A percentile compares a stretch with the other conserved stretches of the same genome.
phyloP scores from a whole-genome alignment of 305 asterid species.

The Fraxinus baroniana region DNA sequence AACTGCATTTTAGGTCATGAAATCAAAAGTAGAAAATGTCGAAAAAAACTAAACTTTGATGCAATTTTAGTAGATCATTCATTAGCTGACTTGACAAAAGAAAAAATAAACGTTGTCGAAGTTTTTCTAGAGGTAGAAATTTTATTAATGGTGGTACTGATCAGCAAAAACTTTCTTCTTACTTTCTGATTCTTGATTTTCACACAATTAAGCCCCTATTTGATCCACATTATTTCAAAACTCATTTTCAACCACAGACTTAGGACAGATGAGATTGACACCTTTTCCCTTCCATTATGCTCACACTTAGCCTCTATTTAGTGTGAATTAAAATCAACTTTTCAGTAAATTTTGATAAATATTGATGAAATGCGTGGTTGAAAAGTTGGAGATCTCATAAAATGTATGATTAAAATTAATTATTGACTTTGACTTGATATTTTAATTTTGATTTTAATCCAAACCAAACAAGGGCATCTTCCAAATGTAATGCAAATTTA shows the following conservation, averaged over 20 bases:
- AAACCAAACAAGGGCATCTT: not conserved
- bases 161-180: too few relatives aligned
- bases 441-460: not conserved
- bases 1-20: not conserved
- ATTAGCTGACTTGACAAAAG: too few relatives aligned
- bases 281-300: not conserved
- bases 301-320: not conserved
- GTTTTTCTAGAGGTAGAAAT: too few relatives aligned
- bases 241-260: not conserved
- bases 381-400: not conserved
- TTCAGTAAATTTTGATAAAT: too few relatives aligned
- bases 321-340: too few relatives aligned
- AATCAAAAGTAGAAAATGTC: not conserved
- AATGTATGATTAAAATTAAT: too few relatives aligned
- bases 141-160: too few relatives aligned
- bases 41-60: not conserved
- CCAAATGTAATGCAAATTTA: not conserved
- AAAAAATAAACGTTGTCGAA: too few relatives aligned
- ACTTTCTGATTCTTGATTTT: too few relatives aligned
- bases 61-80: too few relatives aligned
- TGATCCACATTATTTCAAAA: too few relatives aligned
- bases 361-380: not conserved
- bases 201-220: too few relatives aligned
- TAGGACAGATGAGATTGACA: not conserved
- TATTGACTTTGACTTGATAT: not conserved